Base-by-base conservation (phyloP, 2,329 filamentous ascomycete species). In the Calonectria fujianensis region DNA sequence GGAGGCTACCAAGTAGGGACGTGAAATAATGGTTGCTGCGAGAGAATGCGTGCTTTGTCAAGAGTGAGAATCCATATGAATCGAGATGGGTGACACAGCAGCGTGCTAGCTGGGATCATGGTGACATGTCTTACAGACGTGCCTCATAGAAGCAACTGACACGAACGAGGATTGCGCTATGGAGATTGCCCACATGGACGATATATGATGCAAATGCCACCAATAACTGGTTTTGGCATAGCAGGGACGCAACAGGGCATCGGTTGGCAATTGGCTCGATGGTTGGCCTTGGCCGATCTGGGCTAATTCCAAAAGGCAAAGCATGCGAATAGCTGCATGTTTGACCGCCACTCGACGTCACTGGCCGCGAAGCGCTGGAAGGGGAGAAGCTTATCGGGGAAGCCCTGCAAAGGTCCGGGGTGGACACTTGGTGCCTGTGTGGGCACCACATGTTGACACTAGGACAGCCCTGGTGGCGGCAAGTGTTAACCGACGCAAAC, bases 11-110 rank as follows among this genome's bases (percentile, higher is more conserved):
- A 35, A 29, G 52, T 51, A 69, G 72, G 52, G 71, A 68, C 63
- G 32, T 51, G 52, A 52, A 72, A 61, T 71, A 72, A 72, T 64
- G 48, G 35, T 50, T 67, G 57, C 27, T 57, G 64, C 45, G 48
- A 67, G 32, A 67, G 41, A 67, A 29, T 29, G 35, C 6, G 5
- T 41, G 29, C 18, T 41, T 27, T 37, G 16, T 18, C 14, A 27
- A 63, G 14, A 41, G n/a, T 39, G 57, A 27, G 11, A 41, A 39
- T 41, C 52, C 20, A 70, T 32, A 41, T 67, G 52, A 13, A 61
- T 8, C 2, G 4, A 61, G n/a, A n/a, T 35, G 13, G 57, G 37
- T 41, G 64, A 27, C 45, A 67, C 39, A 39, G 29, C 70, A 73
- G 65, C 29, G 24, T 63, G 52, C 41, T 69, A 13, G 39, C 29